Conservation (phyloP, 2,329 filamentous ascomycete species). For the Metarhizium rileyi region DNA sequence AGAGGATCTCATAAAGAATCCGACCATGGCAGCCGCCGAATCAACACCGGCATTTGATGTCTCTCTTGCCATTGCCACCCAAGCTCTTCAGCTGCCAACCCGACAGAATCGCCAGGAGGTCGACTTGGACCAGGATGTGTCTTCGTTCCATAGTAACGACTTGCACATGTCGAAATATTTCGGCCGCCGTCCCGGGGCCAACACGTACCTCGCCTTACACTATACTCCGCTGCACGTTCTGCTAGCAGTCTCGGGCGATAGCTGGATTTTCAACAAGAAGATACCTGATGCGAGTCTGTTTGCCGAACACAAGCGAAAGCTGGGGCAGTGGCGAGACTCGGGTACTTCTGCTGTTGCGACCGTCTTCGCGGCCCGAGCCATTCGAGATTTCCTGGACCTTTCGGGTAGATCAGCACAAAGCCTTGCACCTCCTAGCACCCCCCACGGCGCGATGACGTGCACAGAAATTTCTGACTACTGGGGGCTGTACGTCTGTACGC, state of each 20-base stretch:
- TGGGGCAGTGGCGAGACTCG: constrained; percentile 37
- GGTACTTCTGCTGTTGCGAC: constrained; percentile 35
- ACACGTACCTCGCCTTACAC: constrained; percentile 47
- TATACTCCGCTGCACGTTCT: constrained; percentile 49
- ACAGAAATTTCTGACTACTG: constrained; percentile 41
- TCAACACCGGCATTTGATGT: constrained; percentile 28
- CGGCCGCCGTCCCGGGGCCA: constrained; percentile 32
- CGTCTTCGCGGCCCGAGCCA: constrained; percentile 40
- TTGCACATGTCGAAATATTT: constrained; percentile 32
- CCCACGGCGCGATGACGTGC: constrained; percentile 10
- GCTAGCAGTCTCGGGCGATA: constrained; percentile 47
- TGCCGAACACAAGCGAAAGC: constrained; percentile 34
- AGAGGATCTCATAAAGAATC: constrained; percentile 21
- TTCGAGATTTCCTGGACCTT: constrained; percentile 32
- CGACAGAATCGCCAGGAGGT: constrained; percentile 19
- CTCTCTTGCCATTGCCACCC: constrained; percentile 29
- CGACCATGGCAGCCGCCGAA: constrained; percentile 25
- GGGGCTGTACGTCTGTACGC: constrained; percentile 45
- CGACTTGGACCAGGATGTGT: constrained; percentile 15
- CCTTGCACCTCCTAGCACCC: constrained; percentile 8
- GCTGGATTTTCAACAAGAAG: constrained; percentile 48
- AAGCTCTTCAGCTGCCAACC: constrained; percentile 28
- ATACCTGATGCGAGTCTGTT: constrained; percentile 34
- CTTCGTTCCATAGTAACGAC: constrained; percentile 14
- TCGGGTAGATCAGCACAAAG: constrained; percentile 5